These are phyloP conservation scores for Alternaria consortialis DNA, from an alignment of 2,329 filamentous ascomycete species.

Conservation along the genomic window DNA sequence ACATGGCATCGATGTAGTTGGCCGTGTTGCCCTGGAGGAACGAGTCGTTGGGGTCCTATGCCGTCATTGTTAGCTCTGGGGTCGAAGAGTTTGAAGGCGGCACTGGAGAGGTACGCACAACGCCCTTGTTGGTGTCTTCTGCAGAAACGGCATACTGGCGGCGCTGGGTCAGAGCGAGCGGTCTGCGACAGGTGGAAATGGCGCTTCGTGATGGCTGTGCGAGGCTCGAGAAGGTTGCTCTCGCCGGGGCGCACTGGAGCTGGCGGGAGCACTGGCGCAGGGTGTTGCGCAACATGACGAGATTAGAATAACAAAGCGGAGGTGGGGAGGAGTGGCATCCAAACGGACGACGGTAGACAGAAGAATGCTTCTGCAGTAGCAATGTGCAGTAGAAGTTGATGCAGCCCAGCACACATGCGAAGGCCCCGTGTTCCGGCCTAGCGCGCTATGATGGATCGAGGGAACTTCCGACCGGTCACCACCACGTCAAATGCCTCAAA, in stretches of 20 bases:
- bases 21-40: slow-evolving; percentile 97
- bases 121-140: slow-evolving; percentile 67
- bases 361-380: slow-evolving; percentile 31
- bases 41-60: slow-evolving; percentile 85
- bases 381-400: slow-evolving; percentile 25
- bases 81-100: slow-evolving; percentile 21
- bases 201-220: slow-evolving; percentile 51
- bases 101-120: slow-evolving; percentile 58
- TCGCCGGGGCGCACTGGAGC: slow-evolving; percentile 65
- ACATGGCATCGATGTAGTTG: slow-evolving; percentile 99
- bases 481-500: slow-evolving; percentile 37
- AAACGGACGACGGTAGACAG: slow-evolving; percentile 36
- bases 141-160: slow-evolving; percentile 67
- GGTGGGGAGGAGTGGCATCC: slow-evolving; percentile 41
- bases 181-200: slow-evolving; percentile 58
- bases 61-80: slow-evolving; percentile 39
- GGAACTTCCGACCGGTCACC: slow-evolving; percentile 19
- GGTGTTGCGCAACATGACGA: slow-evolving; percentile 76
- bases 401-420: slow-evolving; percentile 30
- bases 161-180: slow-evolving; percentile 58
- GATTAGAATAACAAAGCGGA: slow-evolving; percentile 28
- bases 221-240: slow-evolving; percentile 55
- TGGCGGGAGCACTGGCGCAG: slow-evolving; percentile 71
- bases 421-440: slow-evolving; percentile 30
- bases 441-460: slow-evolving; percentile 20